Evolutionary conservation across 2,329 filamentous ascomycete species (phyloP), one percentile per base, ranked within the genome.

Genomic region (Teratosphaeriaceae sp.): DNA sequence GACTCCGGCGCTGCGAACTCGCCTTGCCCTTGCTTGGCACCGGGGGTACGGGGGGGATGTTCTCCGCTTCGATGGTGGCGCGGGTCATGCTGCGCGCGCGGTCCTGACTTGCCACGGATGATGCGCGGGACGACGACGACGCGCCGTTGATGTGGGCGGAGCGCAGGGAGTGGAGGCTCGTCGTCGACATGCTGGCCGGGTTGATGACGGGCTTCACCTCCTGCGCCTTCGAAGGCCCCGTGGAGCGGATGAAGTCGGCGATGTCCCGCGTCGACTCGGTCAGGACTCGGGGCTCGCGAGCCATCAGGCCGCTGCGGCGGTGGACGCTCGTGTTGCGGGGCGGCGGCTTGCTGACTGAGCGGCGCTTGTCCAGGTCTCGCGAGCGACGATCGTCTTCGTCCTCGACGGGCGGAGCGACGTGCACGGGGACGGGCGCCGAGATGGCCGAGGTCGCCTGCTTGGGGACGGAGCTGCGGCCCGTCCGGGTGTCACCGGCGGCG

Each of bases 221-320:
- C 19, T 42, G 42, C 40, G 62, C 60, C 38, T 55, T 46, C 50
- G 56, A 44, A 55, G 90, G 85, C 2, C 87, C 88, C 22, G 88
- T 94, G 1, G 84, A 85, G 46, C 87, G 83, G 56, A 94, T 87
- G 61, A 95, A 96, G 46, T 94, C 84, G 18, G 88, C 85, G 66
- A 96, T 87, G 56, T 95, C 89, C 35, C 80, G 74, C 7, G 84
- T 78, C 0, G 87, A 87, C 48, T 89, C 84, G 4, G 74, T 72
- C 8, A 79, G 74, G 7, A 85, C 71, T 48, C 84, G 77, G 1
- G 88, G 81, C 52, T 95, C 88, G 49, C 88, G 78, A 19, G 88
- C 79, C 46, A 62, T 53, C 12, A 64, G 45, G 50, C 64, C 60
- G 44, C 60, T 60, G 29, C 46, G 53, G 36, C 55, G 46, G 40